Evolutionary conservation across 305 asterid species (phyloP).

Genomic region (Solanum aculeatissimum): DNA sequence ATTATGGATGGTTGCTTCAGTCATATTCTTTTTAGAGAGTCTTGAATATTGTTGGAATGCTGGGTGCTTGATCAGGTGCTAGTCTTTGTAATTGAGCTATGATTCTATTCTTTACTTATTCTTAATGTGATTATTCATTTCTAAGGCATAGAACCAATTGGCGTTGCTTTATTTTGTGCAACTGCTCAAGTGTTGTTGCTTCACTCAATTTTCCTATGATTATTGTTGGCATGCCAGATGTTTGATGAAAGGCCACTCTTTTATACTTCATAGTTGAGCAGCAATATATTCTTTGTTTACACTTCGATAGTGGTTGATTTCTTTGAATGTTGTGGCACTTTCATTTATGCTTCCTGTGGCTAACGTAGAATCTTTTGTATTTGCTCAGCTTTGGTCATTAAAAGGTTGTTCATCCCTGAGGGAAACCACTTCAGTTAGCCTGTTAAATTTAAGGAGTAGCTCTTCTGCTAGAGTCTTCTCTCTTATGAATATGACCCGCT

Average conservation of each 20-base stretch:
- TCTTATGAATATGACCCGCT: slow-evolving; percentile 33
- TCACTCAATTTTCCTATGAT: neutral
- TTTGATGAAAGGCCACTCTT: slow-evolving; percentile 17
- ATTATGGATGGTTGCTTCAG: neutral
- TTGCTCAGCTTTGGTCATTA: slow-evolving; percentile 67
- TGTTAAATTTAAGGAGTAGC: slow-evolving; percentile 43
- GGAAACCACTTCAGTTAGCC: slow-evolving; percentile 40
- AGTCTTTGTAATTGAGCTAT: neutral
- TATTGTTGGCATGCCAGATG: neutral
- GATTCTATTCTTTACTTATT: neutral
- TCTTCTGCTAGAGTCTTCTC: slow-evolving; percentile 43
- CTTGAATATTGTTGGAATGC: neutral
- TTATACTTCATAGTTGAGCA: neutral
- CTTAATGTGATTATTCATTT: neutral
- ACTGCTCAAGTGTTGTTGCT: neutral
- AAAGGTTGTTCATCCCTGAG: slow-evolving; percentile 57
- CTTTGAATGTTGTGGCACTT: neutral
- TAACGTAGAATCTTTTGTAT: slow-evolving; percentile 21
- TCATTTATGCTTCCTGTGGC: slow-evolving; percentile 10
- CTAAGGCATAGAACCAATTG: neutral
- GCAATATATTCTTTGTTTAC: neutral
- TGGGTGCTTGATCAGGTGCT: neutral
- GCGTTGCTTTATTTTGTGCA: neutral
- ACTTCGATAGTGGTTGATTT: neutral
- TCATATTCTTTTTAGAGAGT: neutral